phyloP scores from a whole-genome alignment of 805 yeast species.

The Wickerhamiella slavikovae region DNA sequence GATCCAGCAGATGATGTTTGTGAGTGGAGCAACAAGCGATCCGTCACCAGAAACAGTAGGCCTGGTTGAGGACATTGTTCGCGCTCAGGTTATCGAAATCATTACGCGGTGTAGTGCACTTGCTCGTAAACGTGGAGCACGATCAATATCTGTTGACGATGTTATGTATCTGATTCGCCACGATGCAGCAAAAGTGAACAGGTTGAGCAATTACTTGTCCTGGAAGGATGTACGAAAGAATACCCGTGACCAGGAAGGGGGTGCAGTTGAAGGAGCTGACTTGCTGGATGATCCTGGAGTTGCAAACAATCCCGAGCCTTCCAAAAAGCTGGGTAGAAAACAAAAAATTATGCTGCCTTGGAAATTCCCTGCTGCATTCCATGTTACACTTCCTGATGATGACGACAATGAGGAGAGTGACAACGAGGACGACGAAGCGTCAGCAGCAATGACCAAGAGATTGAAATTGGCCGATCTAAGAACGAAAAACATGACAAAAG shows the following conservation, averaged over 20 bases:
- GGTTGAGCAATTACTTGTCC: constrained; percentile 73
- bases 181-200: constrained; percentile 81
- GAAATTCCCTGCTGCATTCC: constrained; percentile 88
- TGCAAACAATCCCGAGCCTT: constrained; percentile 14
- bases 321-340: constrained; percentile 39
- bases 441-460: constrained; percentile 78
- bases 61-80: constrained; percentile 84
- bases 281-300: constrained; percentile 28
- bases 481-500: constrained; percentile 82
- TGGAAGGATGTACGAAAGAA: constrained; percentile 94
- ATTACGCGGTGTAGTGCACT: constrained; percentile 53
- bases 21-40: constrained; percentile 83
- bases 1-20: constrained; percentile 98
- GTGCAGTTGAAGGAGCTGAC: constrained; percentile 31
- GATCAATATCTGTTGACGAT: constrained; percentile 78
- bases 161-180: constrained; percentile 81
- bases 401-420: constrained; percentile 18
- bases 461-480: constrained; percentile 86
- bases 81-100: constrained; percentile 85
- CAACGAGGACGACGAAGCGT: constrained; percentile 57
- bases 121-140: constrained; percentile 61
- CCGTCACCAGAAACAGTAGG: constrained; percentile 84
- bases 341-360: constrained; percentile 75
- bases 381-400: constrained; percentile 32
- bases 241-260: constrained; percentile 45